Percentiles rank a stretch among this genome's conserved stretches.
phyloP scores from a whole-genome alignment of 2,329 filamentous ascomycete species.

The Venturia aucupariae region DNA sequence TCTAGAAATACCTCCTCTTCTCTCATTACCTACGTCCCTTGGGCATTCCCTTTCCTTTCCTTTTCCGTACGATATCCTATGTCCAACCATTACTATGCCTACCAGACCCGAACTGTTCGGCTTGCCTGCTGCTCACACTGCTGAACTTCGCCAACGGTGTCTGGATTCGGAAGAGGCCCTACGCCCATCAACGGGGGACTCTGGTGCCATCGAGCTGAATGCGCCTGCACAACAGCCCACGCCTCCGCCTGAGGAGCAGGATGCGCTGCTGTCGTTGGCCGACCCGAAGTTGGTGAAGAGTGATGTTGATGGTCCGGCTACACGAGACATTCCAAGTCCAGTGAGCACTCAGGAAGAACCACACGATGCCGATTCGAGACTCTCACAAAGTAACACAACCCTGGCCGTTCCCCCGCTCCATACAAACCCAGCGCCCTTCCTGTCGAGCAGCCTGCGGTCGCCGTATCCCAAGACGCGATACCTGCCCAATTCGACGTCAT shows the following conservation, averaged over 20 bases:
- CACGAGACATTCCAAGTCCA: slow-evolving; percentile 15
- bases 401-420: background rate
- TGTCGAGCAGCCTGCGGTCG: slow-evolving; percentile 8
- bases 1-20: background rate
- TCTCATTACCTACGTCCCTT: background rate
- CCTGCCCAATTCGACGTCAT: slow-evolving; percentile 71
- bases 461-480: slow-evolving; percentile 28
- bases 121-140: background rate
- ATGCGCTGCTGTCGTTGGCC: background rate
- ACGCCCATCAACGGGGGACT: background rate
- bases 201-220: background rate
- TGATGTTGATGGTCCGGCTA: slow-evolving; percentile 8
- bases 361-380: slow-evolving; percentile 10
- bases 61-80: background rate
- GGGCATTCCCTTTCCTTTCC: background rate
- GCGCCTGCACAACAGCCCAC: slow-evolving; percentile 6
- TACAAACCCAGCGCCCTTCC: background rate
- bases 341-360: slow-evolving; percentile 13
- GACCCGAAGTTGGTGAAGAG: slow-evolving; percentile 5
- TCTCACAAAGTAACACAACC: slow-evolving; percentile 12
- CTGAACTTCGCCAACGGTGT: slow-evolving; percentile 6
- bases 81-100: background rate
- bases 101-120: background rate
- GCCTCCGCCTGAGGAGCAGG: slow-evolving; percentile 10
- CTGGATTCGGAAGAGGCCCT: slow-evolving; percentile 1